Evolutionary conservation across 805 yeast species (phyloP), one percentile per base, ranked within the genome.

Genomic region (Sporopachydermia lactativora): DNA sequence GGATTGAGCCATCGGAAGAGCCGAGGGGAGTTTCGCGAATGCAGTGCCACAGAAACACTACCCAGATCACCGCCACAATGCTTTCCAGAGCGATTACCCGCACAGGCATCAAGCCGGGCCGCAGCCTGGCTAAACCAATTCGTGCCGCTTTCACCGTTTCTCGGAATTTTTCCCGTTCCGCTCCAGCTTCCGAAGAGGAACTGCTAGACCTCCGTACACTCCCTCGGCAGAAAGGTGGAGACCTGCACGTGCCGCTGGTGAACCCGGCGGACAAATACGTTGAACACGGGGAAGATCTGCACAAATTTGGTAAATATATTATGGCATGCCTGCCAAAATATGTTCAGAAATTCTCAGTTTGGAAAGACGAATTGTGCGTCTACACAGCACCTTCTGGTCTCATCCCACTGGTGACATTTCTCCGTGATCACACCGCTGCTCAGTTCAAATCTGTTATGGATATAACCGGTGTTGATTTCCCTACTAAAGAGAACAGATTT

Each of bases 351-450:
- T 84, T 82, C 52, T 68, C 83, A 4, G 95, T 84, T 39, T 84
- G 94, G 95, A 84, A 84, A 61, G 94, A 84, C 56, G 95, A 84
- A 62, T 71, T 84, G 57, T 72, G 79, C 36, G 59, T 84, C 40
- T 77, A 75, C 58, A 73, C 80, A 44, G 81, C 85, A 2, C 95
- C 95, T 37, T 61, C 71, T 17, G 88, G 85, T 4, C 58, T 84
- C 42, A 66, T 75, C 48, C 92, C 85, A n/a, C 75, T 75, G 43
- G 61, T 77, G 57, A 60, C 71, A 16, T 84, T 81, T 54, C 66
- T 84, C 60, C 74, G 73, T 51, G 73, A 81, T 59, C 94, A 84
- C 60, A 77, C 89, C 16, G 68, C 94, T 2, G 68, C 85, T 13
- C 94, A 84, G 62, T 84, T 73, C 65, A 84, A 81, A 59, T 59